A percentile compares a stretch with the other conserved stretches of the same genome.
phyloP scores from a whole-genome alignment of 495 filamentous ascomycete species.

The Penicillium atrosanguineum region DNA sequence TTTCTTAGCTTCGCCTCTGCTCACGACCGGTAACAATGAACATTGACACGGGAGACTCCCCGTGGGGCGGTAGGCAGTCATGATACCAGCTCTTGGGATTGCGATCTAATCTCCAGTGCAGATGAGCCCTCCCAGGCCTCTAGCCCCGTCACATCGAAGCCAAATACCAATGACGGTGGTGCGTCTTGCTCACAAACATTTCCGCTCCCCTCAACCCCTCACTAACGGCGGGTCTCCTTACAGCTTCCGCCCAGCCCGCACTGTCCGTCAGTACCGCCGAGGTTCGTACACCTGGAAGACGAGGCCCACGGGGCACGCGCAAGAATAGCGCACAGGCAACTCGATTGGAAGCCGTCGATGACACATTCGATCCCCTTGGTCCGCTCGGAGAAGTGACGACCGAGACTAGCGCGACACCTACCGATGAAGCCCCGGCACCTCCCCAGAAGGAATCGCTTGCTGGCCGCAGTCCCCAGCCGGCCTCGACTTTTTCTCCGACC shows the following conservation, averaged over 20 bases:
- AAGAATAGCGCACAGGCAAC: constrained; percentile 80
- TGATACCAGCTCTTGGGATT: constrained; percentile 32
- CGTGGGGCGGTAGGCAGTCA: constrained; percentile 63
- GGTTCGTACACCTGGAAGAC: constrained; percentile 47
- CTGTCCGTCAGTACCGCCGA: constrained; percentile 34
- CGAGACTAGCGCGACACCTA: constrained; percentile 35
- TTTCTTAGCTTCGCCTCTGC: constrained; percentile 1
- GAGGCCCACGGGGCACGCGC: constrained; percentile 59
- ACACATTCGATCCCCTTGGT: constrained; percentile 89
- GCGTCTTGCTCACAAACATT: constrained; percentile 11
- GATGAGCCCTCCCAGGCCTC: constrained; percentile 58
- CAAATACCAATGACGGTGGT: constrained; percentile 31
- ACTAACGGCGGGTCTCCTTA: constrained; percentile 32
- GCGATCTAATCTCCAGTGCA: constrained; percentile 28
- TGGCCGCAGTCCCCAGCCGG: constrained; percentile 54
- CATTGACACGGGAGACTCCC: constrained; percentile 64
- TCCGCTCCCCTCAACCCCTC: constrained; percentile 21
- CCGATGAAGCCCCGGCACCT: constrained; percentile 77
- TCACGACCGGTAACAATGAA: constrained; percentile 45
- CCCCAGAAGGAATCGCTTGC: constrained; percentile 80
- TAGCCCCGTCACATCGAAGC: constrained; percentile 25
- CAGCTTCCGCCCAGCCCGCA: constrained; percentile 34
- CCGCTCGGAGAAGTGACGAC: constrained; percentile 65
- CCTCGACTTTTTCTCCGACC: constrained; percentile 46
- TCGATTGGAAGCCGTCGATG: constrained; percentile 82